These are phyloP conservation scores for Aspergillus pseudonomiae DNA, from an alignment of 2,329 filamentous ascomycete species.

Conservation along the genomic window DNA sequence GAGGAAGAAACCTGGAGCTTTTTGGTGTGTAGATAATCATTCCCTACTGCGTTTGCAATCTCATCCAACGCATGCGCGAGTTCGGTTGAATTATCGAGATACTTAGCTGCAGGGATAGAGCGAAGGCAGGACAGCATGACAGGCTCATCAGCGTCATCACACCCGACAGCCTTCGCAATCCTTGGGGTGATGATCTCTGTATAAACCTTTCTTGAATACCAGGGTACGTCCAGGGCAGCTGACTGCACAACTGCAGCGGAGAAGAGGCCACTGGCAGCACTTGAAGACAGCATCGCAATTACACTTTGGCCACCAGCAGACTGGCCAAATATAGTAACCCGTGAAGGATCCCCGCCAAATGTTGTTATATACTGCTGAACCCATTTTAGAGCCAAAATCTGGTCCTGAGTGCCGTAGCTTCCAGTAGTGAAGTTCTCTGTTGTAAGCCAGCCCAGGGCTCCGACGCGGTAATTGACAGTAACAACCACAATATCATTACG, in stretches of 20 bases:
- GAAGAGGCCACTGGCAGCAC: not conserved
- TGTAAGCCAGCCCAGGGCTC: not conserved
- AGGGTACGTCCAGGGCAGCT: not conserved
- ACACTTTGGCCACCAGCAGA: not conserved
- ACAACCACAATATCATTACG: not conserved
- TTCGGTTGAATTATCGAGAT: not conserved
- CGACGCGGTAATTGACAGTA: not conserved
- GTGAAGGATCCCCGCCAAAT: not conserved
- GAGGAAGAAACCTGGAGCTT: not conserved
- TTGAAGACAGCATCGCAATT: not conserved
- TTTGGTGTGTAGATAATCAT: not conserved
- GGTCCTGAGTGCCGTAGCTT: not conserved
- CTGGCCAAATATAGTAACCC: not conserved
- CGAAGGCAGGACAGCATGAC: not conserved
- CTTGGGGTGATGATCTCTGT: not conserved
- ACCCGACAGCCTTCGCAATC: not conserved
- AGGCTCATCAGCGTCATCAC: not conserved
- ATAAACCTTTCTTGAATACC: not conserved
- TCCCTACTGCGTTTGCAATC: not conserved
- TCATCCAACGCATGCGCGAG: not conserved
- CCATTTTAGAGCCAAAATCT: not conserved
- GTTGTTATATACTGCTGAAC: not conserved
- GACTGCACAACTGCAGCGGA: conserved; percentile 33
- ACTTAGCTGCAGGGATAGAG: not conserved
- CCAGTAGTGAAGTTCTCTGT: not conserved